Base-by-base conservation (phyloP, 2,329 filamentous ascomycete species). In the Aspergillaceae sp. region DNA sequence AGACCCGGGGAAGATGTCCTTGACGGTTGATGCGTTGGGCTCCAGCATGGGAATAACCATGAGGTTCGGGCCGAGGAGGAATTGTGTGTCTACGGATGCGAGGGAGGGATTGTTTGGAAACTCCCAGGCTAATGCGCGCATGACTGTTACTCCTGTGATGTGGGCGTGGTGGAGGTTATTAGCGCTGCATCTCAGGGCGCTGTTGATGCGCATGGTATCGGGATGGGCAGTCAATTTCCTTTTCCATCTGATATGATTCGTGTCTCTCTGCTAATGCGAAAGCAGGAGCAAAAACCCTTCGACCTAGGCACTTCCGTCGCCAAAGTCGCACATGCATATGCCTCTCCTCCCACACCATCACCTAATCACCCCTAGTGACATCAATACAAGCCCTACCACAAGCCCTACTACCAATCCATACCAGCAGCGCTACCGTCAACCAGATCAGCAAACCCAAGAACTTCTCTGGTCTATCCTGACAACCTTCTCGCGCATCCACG, bases 131-230 rank as follows among this genome's bases (percentile, higher is more conserved):
- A 89, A 67, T 1, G 85, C 84, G 10, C 84, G 77, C 79, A 89
- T 82, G 36, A 86, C 83, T 0, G 84, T 86, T 8, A 73, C 77
- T 1, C 84, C 85, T 0, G 75, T 78, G 2, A 73, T 75, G 62
- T 85, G 80, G 0, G 84, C 82, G 7, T 74, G 64, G 55, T 85
- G 76, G 70, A 87, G 82, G 80, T 90, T 66, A 82, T 85, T 4
- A 79, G 82, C 2, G 80, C 84, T 45, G 87, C 92, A 56, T 85
- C 85, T 0, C 82, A 83, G 43, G 78, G 83, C 48, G 81, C 83
- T 32, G 82, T 88, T 65, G 87, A 91, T 52, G 73, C 90, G 2
- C 76, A 91, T 52, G 84, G 84, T 29, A 80, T 87, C 35, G 84
- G 84, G 44, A 70, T 94, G 65, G 84, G 87, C 69, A 64, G 80